Evolutionary conservation across 2,329 filamentous ascomycete genomes (phyloP), one percentile per base, ranked within the genome.

Genomic region (Stachybotrys elegans): DNA sequence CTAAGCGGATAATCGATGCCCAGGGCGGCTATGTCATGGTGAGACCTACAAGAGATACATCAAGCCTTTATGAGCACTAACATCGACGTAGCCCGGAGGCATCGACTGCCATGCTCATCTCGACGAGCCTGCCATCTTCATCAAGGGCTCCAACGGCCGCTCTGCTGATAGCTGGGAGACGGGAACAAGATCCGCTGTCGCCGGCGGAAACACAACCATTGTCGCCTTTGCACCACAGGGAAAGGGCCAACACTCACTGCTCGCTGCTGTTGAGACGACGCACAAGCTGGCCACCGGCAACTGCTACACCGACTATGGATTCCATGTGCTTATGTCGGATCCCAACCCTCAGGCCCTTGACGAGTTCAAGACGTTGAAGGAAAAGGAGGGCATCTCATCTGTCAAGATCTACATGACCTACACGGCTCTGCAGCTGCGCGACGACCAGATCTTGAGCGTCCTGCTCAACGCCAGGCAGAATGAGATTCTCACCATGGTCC

Each of bases 201-300:
- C 75, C 3, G 78, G 78, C 8, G 78, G 78, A 20, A 81, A 71
- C 5, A 83, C 79, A 0, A 81, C 79, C 0, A 65, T 82, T 13
- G 59, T 82, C 7, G 67, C 76, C 0, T 82, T 83, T 57, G 79
- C 78, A 1, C 69, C 71, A 4, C 76, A 81, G 54, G 61, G 66
- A 31, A 71, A 70, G n/a, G 51, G 58, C 2, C 64, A 75, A 14
- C 59, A 63, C 6, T 72, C 67, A 2, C 57, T 80, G 3, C 58
- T 72, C 17, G 59, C 66, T 2, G 70, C 70, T 0, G 55, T 81
- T 2, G 58, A 67, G 38, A 63, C 68, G n/a, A 73, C 76, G 40
- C 71, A 78, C 44, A 54, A 55, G 5, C 62, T 67, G 16, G 69
- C 76, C 0, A 50, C 46, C 2, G 65, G 60, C 13, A 69, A 72